Percentiles rank a stretch among this genome's conserved stretches.
Conservation (phyloP, 2,329 filamentous ascomycete species). For the Colletotrichum scovillei region DNA sequence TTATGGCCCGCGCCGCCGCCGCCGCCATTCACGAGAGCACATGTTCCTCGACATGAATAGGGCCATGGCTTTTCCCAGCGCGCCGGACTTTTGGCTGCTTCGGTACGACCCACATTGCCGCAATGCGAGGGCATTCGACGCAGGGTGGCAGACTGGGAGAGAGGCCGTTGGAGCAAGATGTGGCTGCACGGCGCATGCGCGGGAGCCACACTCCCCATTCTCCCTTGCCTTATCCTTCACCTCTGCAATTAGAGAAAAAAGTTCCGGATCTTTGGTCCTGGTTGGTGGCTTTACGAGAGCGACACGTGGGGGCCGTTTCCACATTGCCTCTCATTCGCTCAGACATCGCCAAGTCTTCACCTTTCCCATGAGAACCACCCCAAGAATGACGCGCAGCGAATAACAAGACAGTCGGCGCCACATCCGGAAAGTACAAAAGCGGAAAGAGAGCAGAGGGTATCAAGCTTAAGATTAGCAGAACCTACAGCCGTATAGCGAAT, state of each 20-base stretch:
- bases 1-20: background rate
- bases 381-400: background rate
- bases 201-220: background rate
- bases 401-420: background rate
- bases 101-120: slow-evolving; percentile 1
- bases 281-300: slow-evolving; percentile 25
- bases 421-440: background rate
- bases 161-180: slow-evolving; percentile 17
- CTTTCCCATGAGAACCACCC: background rate
- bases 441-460: background rate
- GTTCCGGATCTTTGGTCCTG: background rate
- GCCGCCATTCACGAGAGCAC: background rate
- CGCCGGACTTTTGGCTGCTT: slow-evolving; percentile 3
- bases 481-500: background rate
- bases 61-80: background rate
- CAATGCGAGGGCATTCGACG: background rate
- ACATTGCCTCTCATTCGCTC: background rate
- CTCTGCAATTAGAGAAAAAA: slow-evolving; percentile 6
- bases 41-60: background rate
- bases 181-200: slow-evolving; percentile 20
- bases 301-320: background rate
- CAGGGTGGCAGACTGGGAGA: background rate
- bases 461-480: background rate
- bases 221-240: background rate
- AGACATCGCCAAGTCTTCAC: background rate